phyloP scores from a whole-genome alignment of 768 basidiomycete genomes.

The Amanita jacksonii region DNA sequence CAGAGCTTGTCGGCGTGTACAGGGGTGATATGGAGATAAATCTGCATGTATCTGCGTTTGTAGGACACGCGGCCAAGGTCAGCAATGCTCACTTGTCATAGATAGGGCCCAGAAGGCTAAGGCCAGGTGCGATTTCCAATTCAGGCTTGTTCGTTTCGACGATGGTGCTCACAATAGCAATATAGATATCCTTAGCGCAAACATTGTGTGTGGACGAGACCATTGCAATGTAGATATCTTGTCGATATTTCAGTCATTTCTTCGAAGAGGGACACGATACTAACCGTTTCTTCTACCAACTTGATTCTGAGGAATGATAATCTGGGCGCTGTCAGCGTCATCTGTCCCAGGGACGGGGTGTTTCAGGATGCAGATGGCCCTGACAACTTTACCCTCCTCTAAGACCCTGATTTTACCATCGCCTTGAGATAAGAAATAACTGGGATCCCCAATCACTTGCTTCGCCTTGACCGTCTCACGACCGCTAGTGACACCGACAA shows the following conservation, averaged over 20 bases:
- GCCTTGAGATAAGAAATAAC: slow-evolving; percentile 77
- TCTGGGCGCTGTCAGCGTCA: slow-evolving; percentile 89
- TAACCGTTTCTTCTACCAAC: slow-evolving; percentile 85
- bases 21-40: slow-evolving; percentile 85
- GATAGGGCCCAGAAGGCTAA: slow-evolving; percentile 85
- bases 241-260: background rate
- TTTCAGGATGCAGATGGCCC: slow-evolving; percentile 96
- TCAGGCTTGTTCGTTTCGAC: slow-evolving; percentile 94
- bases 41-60: slow-evolving; percentile 30
- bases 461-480: slow-evolving; percentile 94
- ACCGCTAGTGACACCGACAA: slow-evolving; percentile 85
- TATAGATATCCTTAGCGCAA: slow-evolving; percentile 88
- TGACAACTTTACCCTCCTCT: slow-evolving; percentile 89
- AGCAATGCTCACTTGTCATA: slow-evolving; percentile 71
- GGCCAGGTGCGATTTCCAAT: slow-evolving; percentile 84
- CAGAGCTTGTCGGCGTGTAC: slow-evolving; percentile 81
- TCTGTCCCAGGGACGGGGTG: slow-evolving; percentile 98
- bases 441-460: slow-evolving; percentile 95
- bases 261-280: slow-evolving; percentile 15
- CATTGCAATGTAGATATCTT: slow-evolving; percentile 98
- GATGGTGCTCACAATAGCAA: slow-evolving; percentile 97
- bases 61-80: background rate
- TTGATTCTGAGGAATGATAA: slow-evolving; percentile 99
- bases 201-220: slow-evolving; percentile 97
- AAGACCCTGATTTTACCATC: slow-evolving; percentile 76